These are phyloP conservation scores for Teratosphaeriaceae sp. DNA, from an alignment of 2,329 filamentous ascomycete species.

Conservation along the genomic window DNA sequence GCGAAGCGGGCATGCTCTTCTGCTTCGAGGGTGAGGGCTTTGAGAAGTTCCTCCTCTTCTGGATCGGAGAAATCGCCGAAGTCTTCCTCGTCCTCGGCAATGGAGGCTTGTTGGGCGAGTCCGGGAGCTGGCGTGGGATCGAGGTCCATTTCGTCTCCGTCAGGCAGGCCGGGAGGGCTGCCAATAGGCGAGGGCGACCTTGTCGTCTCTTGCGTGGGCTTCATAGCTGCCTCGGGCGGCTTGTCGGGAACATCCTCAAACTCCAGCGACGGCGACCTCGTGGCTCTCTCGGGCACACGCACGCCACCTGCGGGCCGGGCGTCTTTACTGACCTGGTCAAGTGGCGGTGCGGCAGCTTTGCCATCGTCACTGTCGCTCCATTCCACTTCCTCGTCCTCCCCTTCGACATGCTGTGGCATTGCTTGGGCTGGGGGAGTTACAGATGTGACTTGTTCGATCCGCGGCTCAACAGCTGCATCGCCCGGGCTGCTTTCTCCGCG, in stretches of 20 bases:
- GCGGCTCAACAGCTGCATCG: too few relatives aligned
- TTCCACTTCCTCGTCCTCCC: slow-evolving; percentile 34
- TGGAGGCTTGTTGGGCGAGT: slow-evolving; percentile 24
- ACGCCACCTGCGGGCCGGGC: slow-evolving; percentile 4
- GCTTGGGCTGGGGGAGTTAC: too few relatives aligned
- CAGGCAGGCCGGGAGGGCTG: slow-evolving; percentile 8
- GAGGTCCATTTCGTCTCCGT: slow-evolving; percentile 13
- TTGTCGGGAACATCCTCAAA: slow-evolving; percentile 6
- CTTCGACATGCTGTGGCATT: neutral
- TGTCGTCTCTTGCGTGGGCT: neutral
- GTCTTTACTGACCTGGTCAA: neutral
- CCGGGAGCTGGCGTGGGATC: slow-evolving; percentile 26
- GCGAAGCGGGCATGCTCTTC: slow-evolving; percentile 94
- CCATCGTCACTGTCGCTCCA: slow-evolving; percentile 50
- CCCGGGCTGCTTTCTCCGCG: slow-evolving; percentile 11
- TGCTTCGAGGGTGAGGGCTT: slow-evolving; percentile 79
- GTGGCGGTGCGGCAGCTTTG: slow-evolving; percentile 1
- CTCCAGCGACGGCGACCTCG: slow-evolving; percentile 11
- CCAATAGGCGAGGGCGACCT: slow-evolving; percentile 10
- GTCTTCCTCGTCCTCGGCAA: slow-evolving; percentile 24
- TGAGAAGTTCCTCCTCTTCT: slow-evolving; percentile 84
- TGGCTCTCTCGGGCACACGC: neutral
- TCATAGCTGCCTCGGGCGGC: neutral
- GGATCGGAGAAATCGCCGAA: slow-evolving; percentile 63
- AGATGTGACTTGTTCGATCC: too few relatives aligned